Percentiles rank a stretch among this genome's conserved stretches.
Evolutionary conservation across 768 basidiomycete species (phyloP).

Genomic region (Omphalotus guepiniiformis): DNA sequence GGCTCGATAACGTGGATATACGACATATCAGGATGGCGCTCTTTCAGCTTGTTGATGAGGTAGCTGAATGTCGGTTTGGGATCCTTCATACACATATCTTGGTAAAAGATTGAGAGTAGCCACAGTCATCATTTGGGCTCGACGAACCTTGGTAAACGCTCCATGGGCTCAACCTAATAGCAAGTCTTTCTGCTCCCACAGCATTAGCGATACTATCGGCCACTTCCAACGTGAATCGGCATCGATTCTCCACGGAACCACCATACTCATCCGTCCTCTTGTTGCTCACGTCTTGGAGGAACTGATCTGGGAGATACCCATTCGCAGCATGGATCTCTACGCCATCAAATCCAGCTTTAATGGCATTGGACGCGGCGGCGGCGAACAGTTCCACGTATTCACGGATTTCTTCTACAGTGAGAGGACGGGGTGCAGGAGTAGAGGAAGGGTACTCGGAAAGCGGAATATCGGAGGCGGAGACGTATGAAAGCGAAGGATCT

Average conservation of each 20-base stretch:
- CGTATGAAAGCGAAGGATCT: conserved; percentile 17
- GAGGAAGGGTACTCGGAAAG: conserved; percentile 7
- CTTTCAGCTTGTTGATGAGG: conserved; percentile 31
- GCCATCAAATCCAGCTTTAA: conserved; percentile 54
- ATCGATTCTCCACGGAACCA: conserved; percentile 45
- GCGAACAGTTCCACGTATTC: conserved; percentile 38
- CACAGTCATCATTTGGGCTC: too few relatives aligned
- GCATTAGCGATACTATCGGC: conserved; percentile 37
- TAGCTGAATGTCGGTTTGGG: conserved; percentile 41
- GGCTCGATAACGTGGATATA: conserved; percentile 44
- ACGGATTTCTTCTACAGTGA: conserved; percentile 36
- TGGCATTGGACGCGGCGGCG: conserved; percentile 39
- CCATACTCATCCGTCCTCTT: conserved; percentile 50
- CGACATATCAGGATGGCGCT: conserved; percentile 33
- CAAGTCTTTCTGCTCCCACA: conserved; percentile 40
- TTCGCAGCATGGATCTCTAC: conserved; percentile 39
- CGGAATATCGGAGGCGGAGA: conserved; percentile 20
- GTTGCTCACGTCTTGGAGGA: conserved; percentile 40
- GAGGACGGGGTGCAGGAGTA: conserved; percentile 20
- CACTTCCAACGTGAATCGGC: conserved; percentile 44
- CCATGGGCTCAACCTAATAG: conserved; percentile 43
- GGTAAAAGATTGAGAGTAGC: too few relatives aligned
- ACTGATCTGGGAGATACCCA: conserved; percentile 40
- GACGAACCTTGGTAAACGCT: too few relatives aligned
- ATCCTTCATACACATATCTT: conserved; percentile 37